Percentiles rank a stretch among this genome's conserved stretches.
phyloP scores from a whole-genome alignment of 1,284 basidiomycete genomes.

The Fomitopsis schrenkii region DNA sequence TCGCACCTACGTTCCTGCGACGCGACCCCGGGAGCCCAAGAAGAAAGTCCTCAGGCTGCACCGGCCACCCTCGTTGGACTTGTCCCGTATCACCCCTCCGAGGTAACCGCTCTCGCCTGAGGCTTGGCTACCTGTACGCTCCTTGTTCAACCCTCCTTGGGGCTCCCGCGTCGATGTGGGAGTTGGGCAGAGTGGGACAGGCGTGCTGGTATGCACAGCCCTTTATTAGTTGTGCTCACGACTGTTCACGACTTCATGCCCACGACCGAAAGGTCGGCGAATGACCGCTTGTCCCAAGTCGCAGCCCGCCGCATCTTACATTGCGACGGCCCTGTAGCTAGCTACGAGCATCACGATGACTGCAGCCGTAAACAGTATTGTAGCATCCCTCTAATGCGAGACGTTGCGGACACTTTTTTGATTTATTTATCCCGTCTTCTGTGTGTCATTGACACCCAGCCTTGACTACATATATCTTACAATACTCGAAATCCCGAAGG shows the following conservation, averaged over 20 bases:
- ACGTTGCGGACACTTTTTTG: background rate
- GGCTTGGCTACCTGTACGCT: background rate
- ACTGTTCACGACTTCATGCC: slow-evolving; percentile 3
- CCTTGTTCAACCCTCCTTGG: background rate
- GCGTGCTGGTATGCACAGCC: slow-evolving; percentile 1
- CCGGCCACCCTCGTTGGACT: slow-evolving; percentile 9
- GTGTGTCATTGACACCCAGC: background rate
- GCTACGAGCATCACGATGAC: background rate
- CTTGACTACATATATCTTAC: background rate
- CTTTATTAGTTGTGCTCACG: background rate
- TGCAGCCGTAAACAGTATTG: slow-evolving; percentile 1
- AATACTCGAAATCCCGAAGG: background rate
- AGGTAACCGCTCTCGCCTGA: background rate
- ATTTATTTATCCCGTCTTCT: background rate
- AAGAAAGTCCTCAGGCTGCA: slow-evolving; percentile 6
- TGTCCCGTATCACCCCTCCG: slow-evolving; percentile 2
- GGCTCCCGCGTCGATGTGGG: background rate
- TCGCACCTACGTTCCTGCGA: background rate
- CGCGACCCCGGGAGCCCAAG: background rate
- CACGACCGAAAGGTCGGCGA: background rate
- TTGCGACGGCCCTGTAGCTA: background rate
- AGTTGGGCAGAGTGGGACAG: background rate
- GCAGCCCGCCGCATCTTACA: background rate
- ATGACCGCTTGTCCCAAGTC: background rate
- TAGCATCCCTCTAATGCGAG: background rate